phyloP scores from a whole-genome alignment of 805 yeast species.

The Wickerhamiella lipophila region DNA sequence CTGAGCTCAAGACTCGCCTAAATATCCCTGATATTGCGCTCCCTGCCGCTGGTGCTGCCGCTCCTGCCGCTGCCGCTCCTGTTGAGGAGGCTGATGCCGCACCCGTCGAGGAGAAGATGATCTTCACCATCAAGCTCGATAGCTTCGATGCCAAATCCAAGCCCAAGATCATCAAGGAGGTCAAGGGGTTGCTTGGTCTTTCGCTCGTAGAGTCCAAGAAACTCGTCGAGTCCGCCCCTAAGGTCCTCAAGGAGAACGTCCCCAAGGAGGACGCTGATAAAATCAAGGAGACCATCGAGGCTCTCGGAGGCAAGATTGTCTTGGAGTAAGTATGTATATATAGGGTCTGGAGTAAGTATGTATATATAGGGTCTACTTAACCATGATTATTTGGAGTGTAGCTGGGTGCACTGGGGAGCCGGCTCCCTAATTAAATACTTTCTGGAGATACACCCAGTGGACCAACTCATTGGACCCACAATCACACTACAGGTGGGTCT shows the following conservation, averaged over 20 bases:
- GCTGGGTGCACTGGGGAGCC: too few relatives aligned
- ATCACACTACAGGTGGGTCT: too few relatives aligned
- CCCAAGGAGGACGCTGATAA: slow-evolving; percentile 97
- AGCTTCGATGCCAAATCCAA: slow-evolving; percentile 87
- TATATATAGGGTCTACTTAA: background rate
- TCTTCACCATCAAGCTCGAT: slow-evolving; percentile 83
- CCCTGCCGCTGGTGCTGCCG: slow-evolving; percentile 55
- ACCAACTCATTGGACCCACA: too few relatives aligned
- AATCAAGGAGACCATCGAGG: slow-evolving; percentile 85
- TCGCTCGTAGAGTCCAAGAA: slow-evolving; percentile 95
- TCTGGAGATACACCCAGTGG: too few relatives aligned
- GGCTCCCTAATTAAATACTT: too few relatives aligned
- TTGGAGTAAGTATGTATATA: slow-evolving; percentile 47
- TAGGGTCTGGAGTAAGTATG: too few relatives aligned
- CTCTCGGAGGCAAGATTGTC: slow-evolving; percentile 82
- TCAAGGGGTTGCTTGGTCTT: slow-evolving; percentile 78
- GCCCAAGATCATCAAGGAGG: slow-evolving; percentile 97
- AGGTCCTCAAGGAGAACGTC: slow-evolving; percentile 85
- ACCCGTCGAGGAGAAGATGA: slow-evolving; percentile 85
- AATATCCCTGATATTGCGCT: slow-evolving; percentile 89
- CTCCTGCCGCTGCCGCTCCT: slow-evolving; percentile 50
- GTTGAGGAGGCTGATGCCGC: slow-evolving; percentile 59
- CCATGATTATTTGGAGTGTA: background rate
- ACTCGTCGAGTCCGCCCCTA: slow-evolving; percentile 96
- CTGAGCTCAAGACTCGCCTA: slow-evolving; percentile 55